Evolutionary conservation across 352 stramenopile species (phyloP).

Genomic region (Globisporangium ultimum): DNA sequence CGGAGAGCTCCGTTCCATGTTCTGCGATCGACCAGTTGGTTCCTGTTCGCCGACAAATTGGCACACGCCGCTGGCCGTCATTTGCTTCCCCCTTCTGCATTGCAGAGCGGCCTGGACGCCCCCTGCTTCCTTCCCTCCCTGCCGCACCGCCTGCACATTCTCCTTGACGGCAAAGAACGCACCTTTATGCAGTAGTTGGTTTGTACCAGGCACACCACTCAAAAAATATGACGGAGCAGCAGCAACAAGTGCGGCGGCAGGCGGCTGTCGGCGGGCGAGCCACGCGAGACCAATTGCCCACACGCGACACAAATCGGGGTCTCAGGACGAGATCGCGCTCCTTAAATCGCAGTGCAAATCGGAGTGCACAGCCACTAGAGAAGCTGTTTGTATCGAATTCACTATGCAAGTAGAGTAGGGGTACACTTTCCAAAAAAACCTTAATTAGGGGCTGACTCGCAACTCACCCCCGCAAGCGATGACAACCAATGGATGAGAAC

Average conservation of each 20-base stretch:
- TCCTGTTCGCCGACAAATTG: too few species aligned
- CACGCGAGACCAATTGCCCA: slow-evolving; percentile 6
- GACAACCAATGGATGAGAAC: slow-evolving; percentile 28
- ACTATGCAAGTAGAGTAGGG: slow-evolving; percentile 6
- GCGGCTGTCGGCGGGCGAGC: neutral
- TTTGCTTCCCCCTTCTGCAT: neutral
- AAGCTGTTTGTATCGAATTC: neutral
- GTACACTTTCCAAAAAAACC: neutral
- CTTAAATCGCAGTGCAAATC: slow-evolving; percentile 8
- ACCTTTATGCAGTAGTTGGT: slow-evolving; percentile 35
- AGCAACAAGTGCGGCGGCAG: neutral
- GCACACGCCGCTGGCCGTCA: neutral
- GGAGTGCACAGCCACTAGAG: neutral
- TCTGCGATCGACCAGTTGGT: neutral
- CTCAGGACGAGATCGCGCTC: neutral
- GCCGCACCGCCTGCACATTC: neutral
- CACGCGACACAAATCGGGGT: neutral
- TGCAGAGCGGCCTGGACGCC: neutral
- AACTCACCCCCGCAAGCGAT: slow-evolving; percentile 11
- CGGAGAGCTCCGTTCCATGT: neutral
- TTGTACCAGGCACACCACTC: slow-evolving; percentile 73
- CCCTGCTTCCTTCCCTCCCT: neutral
- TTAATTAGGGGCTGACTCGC: slow-evolving; percentile 9
- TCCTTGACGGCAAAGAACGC: slow-evolving; percentile 1
- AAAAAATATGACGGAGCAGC: slow-evolving; percentile 42